Conservation (phyloP, 2,329 filamentous ascomycete genomes). For the Aureobasidium mangrovei region DNA sequence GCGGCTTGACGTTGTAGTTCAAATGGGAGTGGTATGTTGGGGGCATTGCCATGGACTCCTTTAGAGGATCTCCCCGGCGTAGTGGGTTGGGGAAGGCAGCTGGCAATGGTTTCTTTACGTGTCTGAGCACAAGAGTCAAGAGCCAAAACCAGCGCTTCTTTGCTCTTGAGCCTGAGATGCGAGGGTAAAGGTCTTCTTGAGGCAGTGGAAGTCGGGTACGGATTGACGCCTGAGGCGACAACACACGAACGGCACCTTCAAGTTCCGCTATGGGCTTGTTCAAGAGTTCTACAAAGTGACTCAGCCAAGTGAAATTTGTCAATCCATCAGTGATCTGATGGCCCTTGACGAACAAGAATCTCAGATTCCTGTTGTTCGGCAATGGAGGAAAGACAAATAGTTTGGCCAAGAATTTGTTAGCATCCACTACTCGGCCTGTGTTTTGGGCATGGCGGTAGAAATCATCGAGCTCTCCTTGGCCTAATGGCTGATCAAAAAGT, state of each 20-base stretch:
- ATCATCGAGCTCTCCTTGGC: conserved; percentile 18
- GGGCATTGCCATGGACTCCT: conserved; percentile 22
- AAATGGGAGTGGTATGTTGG: conserved; percentile 28
- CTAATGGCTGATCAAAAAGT: conserved; percentile 34
- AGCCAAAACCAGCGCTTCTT: conserved; percentile 41
- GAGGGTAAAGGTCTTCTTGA: conserved; percentile 40
- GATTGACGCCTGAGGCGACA: conserved; percentile 21
- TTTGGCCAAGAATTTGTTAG: conserved; percentile 29
- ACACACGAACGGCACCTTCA: conserved; percentile 17
- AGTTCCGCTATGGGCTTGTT: conserved; percentile 24
- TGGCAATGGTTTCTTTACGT: conserved; percentile 32
- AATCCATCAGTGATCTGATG: conserved; percentile 41
- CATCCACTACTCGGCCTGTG: conserved; percentile 31
- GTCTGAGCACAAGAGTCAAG: conserved; percentile 35
- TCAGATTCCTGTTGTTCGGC: conserved; percentile 22
- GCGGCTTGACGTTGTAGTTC: conserved; percentile 31
- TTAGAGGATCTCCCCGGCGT: conserved; percentile 17
- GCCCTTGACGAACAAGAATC: conserved; percentile 33
- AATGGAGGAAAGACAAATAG: conserved; percentile 32
- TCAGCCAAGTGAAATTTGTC: conserved; percentile 34
- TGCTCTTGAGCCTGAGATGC: conserved; percentile 29
- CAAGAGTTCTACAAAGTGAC: conserved; percentile 32
- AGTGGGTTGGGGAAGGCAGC: conserved; percentile 37
- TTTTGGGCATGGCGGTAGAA: conserved; percentile 37
- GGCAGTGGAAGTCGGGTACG: conserved; percentile 31